Conservation (phyloP, 169 alveolate species). For the Plasmodium vinckei region DNA sequence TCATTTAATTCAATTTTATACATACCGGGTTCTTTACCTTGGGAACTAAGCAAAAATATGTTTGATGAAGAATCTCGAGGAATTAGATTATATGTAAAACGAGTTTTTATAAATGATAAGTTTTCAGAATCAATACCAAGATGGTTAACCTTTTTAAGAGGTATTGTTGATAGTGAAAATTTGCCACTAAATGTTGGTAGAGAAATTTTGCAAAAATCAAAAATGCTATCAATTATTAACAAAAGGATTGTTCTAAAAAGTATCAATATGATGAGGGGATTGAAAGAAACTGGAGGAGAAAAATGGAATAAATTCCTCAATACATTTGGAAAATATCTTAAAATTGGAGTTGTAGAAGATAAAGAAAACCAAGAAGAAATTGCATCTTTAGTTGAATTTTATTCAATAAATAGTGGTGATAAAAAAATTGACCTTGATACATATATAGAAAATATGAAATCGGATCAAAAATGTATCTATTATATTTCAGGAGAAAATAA, state of each 20-base stretch:
- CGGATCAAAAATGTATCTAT: constrained; percentile 94
- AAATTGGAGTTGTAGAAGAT: constrained; percentile 98
- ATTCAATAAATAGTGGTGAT: constrained; percentile 88
- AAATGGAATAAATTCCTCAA: constrained; percentile 94
- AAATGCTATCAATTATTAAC: constrained; percentile 95
- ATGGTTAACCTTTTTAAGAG: constrained; percentile 96
- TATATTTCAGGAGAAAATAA: constrained; percentile 95
- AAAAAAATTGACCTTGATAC: constrained; percentile 92
- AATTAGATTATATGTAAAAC: constrained; percentile 96
- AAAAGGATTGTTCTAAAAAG: constrained; percentile 95
- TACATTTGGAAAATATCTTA: constrained; percentile 91
- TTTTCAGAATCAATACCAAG: constrained; percentile 96
- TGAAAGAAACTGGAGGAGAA: constrained; percentile 86
- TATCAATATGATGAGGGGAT: constrained; percentile 92
- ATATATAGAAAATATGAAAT: constrained; percentile 93
- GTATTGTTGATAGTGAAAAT: constrained; percentile 98
- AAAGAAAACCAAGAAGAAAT: constrained; percentile 94
- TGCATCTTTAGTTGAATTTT: constrained; percentile 93
- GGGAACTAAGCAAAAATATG: constrained; percentile 89
- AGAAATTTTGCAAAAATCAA: constrained; percentile 95
- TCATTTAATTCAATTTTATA: constrained; percentile 96
- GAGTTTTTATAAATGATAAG: constrained; percentile 98
- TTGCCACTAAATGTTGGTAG: constrained; percentile 98
- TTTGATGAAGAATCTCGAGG: constrained; percentile 96
- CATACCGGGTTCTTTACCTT: constrained; percentile 94